Evolutionary conservation across 2,329 filamentous ascomycete species (phyloP).

Genomic region (Beauveria sp.): DNA sequence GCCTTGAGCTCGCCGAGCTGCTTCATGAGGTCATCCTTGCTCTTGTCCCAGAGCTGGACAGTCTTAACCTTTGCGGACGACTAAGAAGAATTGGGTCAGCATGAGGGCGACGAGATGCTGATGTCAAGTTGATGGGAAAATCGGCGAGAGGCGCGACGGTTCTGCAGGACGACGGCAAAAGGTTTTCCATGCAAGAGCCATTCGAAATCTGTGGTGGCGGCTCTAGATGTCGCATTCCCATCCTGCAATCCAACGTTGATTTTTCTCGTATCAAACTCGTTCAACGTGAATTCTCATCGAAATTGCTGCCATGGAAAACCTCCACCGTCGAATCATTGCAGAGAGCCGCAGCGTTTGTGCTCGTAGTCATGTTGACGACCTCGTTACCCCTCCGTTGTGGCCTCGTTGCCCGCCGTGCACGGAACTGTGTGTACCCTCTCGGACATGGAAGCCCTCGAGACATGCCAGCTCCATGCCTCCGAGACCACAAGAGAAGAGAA

Average conservation of each 20-base stretch:
- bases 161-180: neutral
- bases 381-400: neutral
- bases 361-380: neutral
- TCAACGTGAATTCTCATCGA: neutral
- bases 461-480: neutral
- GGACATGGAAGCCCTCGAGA: neutral
- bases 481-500: neutral
- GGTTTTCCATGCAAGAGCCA: neutral
- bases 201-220: neutral
- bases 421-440: neutral
- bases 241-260: neutral
- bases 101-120: neutral
- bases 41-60: constrained; percentile 96
- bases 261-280: neutral
- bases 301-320: neutral
- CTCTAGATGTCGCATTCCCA: neutral
- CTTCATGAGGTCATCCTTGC: constrained; percentile 96
- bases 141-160: neutral
- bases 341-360: neutral
- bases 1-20: constrained; percentile 92
- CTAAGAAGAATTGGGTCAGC: constrained; percentile 19
- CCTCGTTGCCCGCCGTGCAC: neutral
- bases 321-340: neutral
- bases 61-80: constrained; percentile 75
- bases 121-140: neutral